Evolutionary conservation across 768 basidiomycete species (phyloP), one percentile per base, ranked within the genome.

Genomic region (Imleria badia): DNA sequence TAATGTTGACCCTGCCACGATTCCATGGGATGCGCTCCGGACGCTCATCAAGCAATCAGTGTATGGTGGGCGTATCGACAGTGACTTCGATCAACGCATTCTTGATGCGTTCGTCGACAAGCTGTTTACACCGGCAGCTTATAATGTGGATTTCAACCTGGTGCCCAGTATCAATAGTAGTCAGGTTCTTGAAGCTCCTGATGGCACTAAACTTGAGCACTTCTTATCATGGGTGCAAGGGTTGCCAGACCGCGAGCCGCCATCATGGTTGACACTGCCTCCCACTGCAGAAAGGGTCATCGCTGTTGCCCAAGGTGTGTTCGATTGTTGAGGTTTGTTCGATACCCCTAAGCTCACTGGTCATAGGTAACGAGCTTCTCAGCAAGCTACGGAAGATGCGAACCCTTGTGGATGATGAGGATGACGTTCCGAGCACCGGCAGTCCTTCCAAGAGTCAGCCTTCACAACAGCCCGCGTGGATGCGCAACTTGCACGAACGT

Each of bases 1-100:
- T 5, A 98, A 98, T 66, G 83, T 99, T 52, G 90, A 98, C 67
- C 97, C 97, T 2, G 87, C 83, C 0, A 78, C 80, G 11, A 94
- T 99, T 46, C 97, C 97, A 5, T 98, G 97, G 95, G 86, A 89
- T 60, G 96, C 97, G 13, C 75, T 99, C n/a, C 82, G 94, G 35
- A 89, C 89, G 0, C 80, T 98, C 48, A 82, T 99, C 75, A 98
- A 96, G 65, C 91, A 98, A 67, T 94, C 94, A 8, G 90, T 99
- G 20, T 99, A 99, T 63, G 93, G 94, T 55, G 94, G 96, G 14
- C 78, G 95, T 52, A 79, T 97, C 47, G 95, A 98, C 75, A 94
- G 92, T 58, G 92, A 95, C 71, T 94, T 93, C 66, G 97, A 99
- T 67, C 96, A 98, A 66, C 78, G 81, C 60, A 88, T 97, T 48